These are phyloP conservation scores for Gymnopus androsaceus DNA, from an alignment of 1,284 basidiomycete species.

Conservation along the genomic window DNA sequence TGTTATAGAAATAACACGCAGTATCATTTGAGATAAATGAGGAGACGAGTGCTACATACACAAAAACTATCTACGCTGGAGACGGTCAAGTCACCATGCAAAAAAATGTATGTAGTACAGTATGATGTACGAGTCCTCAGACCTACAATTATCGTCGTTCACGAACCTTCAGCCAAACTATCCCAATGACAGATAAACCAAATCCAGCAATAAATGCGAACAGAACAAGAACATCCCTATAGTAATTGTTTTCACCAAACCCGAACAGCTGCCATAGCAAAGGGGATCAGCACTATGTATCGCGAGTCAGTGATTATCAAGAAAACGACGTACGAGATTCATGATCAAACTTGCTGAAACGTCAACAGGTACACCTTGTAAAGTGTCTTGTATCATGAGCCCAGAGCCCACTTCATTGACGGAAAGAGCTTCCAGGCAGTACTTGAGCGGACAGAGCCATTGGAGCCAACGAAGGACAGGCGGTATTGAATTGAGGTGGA, in stretches of 20 bases:
- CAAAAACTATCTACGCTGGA: no score
- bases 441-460: constrained; percentile 76
- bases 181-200: constrained; percentile 62
- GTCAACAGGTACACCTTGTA: constrained; percentile 80
- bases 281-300: not conserved
- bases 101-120: no score
- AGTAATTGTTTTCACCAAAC: constrained; percentile 76
- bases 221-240: constrained; percentile 81
- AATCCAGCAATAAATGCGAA: constrained; percentile 85
- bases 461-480: constrained; percentile 86
- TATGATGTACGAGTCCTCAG: no score
- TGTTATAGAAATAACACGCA: no score
- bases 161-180: constrained; percentile 75
- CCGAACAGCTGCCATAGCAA: constrained; percentile 68
- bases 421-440: constrained; percentile 77
- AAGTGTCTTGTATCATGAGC: constrained; percentile 75
- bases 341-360: constrained; percentile 83
- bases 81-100: no score
- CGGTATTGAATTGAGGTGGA: constrained; percentile 78
- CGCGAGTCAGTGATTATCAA: not conserved
- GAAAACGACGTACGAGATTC: constrained; percentile 57
- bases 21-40: no score
- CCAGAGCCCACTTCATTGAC: constrained; percentile 90
- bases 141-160: constrained; percentile 44
- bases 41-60: no score